phyloP scores from a whole-genome alignment of 2,329 filamentous ascomycete species.

The Talaromyces marneffei region DNA sequence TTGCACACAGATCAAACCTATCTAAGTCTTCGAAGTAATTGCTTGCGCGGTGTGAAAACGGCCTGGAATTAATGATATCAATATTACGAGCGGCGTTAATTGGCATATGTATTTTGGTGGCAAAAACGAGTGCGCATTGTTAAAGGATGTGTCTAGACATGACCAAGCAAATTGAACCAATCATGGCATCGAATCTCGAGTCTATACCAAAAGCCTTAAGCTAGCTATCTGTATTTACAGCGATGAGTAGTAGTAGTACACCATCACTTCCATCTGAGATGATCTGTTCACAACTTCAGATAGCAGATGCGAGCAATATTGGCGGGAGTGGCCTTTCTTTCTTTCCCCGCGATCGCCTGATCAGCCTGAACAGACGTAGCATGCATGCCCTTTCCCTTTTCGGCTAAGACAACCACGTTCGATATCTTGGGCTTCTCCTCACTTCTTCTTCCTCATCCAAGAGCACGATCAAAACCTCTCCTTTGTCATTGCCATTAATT shows the following conservation, averaged over 20 bases:
- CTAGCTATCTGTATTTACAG: neutral
- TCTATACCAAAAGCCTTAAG: neutral
- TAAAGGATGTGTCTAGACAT: neutral
- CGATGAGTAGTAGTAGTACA: neutral
- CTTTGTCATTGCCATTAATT: neutral
- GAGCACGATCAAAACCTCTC: neutral
- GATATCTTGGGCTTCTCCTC: conserved; percentile 15
- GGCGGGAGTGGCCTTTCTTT: neutral
- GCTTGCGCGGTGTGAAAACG: neutral
- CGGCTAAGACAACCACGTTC: conserved; percentile 9
- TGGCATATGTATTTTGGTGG: neutral
- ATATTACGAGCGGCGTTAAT: conserved; percentile 8
- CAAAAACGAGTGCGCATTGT: neutral
- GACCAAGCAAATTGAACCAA: neutral
- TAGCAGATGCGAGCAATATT: neutral
- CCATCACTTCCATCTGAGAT: no score
- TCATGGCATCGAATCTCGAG: neutral
- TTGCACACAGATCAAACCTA: conserved; percentile 46
- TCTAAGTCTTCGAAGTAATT: conserved; percentile 28
- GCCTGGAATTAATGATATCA: neutral
- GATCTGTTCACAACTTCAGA: neutral
- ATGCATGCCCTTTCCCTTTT: conserved; percentile 16
- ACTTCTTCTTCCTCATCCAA: conserved; percentile 4
- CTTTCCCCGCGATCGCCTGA: conserved; percentile 35
- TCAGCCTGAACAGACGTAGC: conserved; percentile 17